A percentile compares a stretch with the other conserved stretches of the same genome.
Conservation (phyloP, 2,329 filamentous ascomycete genomes). For the Helotiales sp. region DNA sequence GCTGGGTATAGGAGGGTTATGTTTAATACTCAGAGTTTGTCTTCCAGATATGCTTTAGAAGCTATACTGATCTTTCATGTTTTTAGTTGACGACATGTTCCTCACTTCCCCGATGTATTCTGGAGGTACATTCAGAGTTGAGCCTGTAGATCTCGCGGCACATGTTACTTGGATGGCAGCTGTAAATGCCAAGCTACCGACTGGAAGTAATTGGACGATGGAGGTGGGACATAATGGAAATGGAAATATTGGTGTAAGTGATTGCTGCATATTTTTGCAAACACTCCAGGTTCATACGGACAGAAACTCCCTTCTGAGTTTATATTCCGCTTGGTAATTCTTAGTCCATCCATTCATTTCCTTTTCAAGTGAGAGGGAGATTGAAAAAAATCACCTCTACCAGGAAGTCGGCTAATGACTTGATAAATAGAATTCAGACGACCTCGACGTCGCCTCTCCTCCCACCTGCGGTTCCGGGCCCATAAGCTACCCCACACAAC, state of each 20-base stretch:
- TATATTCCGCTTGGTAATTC: not conserved
- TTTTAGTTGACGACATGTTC: constrained; percentile 57
- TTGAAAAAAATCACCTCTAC: constrained; percentile 1
- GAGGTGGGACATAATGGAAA: constrained; percentile 56
- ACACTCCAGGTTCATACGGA: too few relatives aligned
- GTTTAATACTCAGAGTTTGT: constrained; percentile 19
- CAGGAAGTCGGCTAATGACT: too few relatives aligned
- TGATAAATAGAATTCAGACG: not conserved
- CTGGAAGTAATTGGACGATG: constrained; percentile 50
- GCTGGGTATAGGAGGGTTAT: constrained; percentile 21
- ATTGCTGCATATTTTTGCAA: not conserved
- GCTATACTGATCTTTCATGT: not conserved
- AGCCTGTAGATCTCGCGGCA: constrained; percentile 43
- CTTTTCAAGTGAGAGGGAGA: not conserved
- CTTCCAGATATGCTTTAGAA: not conserved
- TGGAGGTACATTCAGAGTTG: constrained; percentile 46
- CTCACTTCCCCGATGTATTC: constrained; percentile 35
- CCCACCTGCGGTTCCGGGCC: constrained; percentile 17
- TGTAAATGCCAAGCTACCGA: constrained; percentile 44
- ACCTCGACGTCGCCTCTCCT: not conserved
- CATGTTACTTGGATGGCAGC: constrained; percentile 43
- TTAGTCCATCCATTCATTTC: not conserved
- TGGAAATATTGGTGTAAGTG: constrained; percentile 41
- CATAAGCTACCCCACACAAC: constrained; percentile 43
- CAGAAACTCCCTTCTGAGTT: too few relatives aligned